Percentiles rank a stretch among this genome's conserved stretches.
Evolutionary conservation across 2,329 filamentous ascomycete species (phyloP).

Genomic region (Tolypocladium cylindrosporum): DNA sequence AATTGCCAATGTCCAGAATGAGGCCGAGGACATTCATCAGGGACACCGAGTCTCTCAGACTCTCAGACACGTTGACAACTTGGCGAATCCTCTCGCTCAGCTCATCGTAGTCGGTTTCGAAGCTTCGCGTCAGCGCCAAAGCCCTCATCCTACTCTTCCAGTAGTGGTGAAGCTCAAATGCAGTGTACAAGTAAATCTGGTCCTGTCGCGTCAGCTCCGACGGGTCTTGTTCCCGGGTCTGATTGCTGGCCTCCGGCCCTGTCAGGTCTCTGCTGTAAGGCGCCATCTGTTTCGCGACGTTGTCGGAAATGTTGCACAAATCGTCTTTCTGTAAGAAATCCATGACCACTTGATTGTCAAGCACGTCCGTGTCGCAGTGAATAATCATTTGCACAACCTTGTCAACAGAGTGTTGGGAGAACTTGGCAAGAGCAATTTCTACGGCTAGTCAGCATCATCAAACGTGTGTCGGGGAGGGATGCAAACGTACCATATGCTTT

Average conservation of each 20-base stretch:
- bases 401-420: conserved; percentile 73
- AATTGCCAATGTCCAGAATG: conserved; percentile 97
- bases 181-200: conserved; percentile 88
- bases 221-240: conserved; percentile 76
- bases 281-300: conserved; percentile 80
- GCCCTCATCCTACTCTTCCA: conserved; percentile 98
- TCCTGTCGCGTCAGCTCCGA: conserved; percentile 85
- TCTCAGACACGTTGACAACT: conserved; percentile 80
- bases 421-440: conserved; percentile 89
- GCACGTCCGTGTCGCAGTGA: conserved; percentile 80
- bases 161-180: conserved; percentile 92
- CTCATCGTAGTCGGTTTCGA: conserved; percentile 84
- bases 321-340: conserved; percentile 92
- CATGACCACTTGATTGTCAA: conserved; percentile 89
- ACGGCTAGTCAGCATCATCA: neutral
- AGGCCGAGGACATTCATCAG: conserved; percentile 93
- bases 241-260: conserved; percentile 68
- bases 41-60: conserved; percentile 79
- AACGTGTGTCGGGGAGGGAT: neutral
- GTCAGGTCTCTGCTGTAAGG: conserved; percentile 97
- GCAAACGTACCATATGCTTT: conserved; percentile 65
- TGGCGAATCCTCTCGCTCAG: conserved; percentile 76
- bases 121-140: conserved; percentile 72
- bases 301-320: conserved; percentile 85
- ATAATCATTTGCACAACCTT: conserved; percentile 89